phyloP scores from a whole-genome alignment of 768 basidiomycete species.

The Paxillus ammoniavirescens region DNA sequence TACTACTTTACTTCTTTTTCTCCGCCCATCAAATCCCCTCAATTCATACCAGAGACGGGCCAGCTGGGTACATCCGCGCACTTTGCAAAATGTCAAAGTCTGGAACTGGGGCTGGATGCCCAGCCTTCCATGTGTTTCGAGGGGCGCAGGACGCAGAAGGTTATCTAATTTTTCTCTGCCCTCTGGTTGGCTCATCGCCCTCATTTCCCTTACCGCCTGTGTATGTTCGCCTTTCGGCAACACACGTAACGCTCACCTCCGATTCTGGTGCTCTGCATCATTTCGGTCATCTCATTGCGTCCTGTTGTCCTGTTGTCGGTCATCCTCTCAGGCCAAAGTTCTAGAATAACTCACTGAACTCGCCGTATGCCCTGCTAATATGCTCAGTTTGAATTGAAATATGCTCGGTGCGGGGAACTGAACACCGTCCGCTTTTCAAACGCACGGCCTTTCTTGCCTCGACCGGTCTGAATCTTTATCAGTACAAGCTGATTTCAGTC shows the following conservation, averaged over 20 bases:
- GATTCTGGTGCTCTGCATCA: conserved; percentile 6
- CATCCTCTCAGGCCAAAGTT: neutral
- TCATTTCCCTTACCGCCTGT: conserved; percentile 24
- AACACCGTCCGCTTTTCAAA: conserved; percentile 2
- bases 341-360: neutral
- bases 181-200: neutral
- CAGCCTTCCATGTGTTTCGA: conserved; percentile 2
- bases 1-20: neutral
- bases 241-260: conserved; percentile 15
- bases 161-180: conserved; percentile 1
- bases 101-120: neutral
- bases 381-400: conserved; percentile 23
- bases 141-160: neutral
- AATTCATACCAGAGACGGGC: no score
- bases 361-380: neutral
- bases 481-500: neutral
- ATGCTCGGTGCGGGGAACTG: neutral
- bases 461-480: conserved; percentile 21
- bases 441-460: conserved; percentile 10
- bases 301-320: neutral
- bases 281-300: neutral
- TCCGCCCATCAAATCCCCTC: no score
- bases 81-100: neutral
- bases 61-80: neutral
- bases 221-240: conserved; percentile 3